Evolutionary conservation across 2,329 filamentous ascomycete species (phyloP).

Genomic region (Arthrobotrys pseudoclavata): DNA sequence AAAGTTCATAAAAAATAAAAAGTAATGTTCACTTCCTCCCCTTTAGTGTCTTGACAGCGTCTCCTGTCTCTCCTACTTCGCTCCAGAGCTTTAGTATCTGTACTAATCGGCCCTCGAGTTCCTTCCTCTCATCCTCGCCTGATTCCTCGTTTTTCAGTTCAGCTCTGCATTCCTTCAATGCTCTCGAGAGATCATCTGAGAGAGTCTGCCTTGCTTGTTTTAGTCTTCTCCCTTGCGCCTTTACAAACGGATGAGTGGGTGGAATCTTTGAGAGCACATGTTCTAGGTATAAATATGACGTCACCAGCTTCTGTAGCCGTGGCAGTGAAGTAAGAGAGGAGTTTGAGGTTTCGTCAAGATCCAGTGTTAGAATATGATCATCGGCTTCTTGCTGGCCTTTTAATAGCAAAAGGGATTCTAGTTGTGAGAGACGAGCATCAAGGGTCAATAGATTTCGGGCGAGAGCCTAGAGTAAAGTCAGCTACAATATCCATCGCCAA

Average conservation of each 20-base stretch:
- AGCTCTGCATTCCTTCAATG: slow-evolving; percentile 70
- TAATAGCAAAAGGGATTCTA: slow-evolving; percentile 48
- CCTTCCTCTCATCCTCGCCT: slow-evolving; percentile 64
- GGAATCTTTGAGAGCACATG: slow-evolving; percentile 70
- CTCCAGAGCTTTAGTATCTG: slow-evolving; percentile 74
- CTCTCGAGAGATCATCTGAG: slow-evolving; percentile 75
- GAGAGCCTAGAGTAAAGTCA: slow-evolving; percentile 33
- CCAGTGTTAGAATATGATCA: slow-evolving; percentile 64
- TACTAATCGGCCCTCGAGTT: slow-evolving; percentile 68
- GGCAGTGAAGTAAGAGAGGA: slow-evolving; percentile 64
- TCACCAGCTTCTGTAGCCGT: slow-evolving; percentile 71
- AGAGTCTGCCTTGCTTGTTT: slow-evolving; percentile 74
- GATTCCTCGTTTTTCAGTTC: slow-evolving; percentile 64
- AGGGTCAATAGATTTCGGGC: slow-evolving; percentile 59
- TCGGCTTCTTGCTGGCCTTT: slow-evolving; percentile 49
- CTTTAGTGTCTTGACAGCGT: slow-evolving; percentile 73
- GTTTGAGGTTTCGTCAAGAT: slow-evolving; percentile 64
- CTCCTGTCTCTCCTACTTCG: slow-evolving; percentile 73
- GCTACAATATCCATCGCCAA: slow-evolving; percentile 3
- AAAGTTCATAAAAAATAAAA: neutral
- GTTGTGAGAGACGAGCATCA: slow-evolving; percentile 52
- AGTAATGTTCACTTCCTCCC: slow-evolving; percentile 57
- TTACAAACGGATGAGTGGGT: slow-evolving; percentile 74
- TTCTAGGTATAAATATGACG: slow-evolving; percentile 73
- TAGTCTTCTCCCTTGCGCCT: slow-evolving; percentile 72